Evolutionary conservation across 73 alveolate genomes (phyloP).

Genomic region (Paramecium sonneborni): DNA sequence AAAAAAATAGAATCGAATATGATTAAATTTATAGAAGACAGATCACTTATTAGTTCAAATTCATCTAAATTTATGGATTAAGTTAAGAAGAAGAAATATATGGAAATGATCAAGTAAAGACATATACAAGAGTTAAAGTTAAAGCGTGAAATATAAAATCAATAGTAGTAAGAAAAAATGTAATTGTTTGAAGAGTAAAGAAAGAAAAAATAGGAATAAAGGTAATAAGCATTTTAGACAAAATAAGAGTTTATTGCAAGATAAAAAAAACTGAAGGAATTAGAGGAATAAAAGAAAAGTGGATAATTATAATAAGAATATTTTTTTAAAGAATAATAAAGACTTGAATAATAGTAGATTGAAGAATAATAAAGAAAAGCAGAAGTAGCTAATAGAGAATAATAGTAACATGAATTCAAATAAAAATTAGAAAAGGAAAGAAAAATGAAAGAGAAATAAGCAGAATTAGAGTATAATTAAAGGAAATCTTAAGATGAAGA

Average conservation of each 20-base stretch:
- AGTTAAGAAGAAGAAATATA: neutral
- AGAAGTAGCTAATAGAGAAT: neutral
- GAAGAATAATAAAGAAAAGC: constrained; percentile 38
- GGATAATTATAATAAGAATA: neutral
- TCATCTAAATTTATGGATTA: constrained; percentile 25
- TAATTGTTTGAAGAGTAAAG: neutral
- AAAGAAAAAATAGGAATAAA: neutral
- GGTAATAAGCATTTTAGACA: neutral
- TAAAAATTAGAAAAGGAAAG: constrained; percentile 30
- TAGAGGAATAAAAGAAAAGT: constrained; percentile 10
- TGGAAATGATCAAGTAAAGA: neutral
- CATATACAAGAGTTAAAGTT: neutral
- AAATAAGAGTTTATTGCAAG: neutral
- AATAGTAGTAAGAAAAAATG: neutral
- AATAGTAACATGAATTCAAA: neutral
- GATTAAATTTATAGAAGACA: neutral
- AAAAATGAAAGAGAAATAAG: neutral
- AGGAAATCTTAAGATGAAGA: constrained; percentile 32
- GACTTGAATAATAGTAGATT: neutral
- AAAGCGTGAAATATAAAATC: constrained; percentile 15
- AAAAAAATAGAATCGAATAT: neutral
- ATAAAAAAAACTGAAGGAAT: constrained; percentile 14
- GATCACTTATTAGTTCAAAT: neutral
- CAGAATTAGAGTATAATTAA: constrained; percentile 5
- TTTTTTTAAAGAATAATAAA: constrained; percentile 1